phyloP scores from a whole-genome alignment of 1,139 yeast species.

The Yamadazyma taylorii region DNA sequence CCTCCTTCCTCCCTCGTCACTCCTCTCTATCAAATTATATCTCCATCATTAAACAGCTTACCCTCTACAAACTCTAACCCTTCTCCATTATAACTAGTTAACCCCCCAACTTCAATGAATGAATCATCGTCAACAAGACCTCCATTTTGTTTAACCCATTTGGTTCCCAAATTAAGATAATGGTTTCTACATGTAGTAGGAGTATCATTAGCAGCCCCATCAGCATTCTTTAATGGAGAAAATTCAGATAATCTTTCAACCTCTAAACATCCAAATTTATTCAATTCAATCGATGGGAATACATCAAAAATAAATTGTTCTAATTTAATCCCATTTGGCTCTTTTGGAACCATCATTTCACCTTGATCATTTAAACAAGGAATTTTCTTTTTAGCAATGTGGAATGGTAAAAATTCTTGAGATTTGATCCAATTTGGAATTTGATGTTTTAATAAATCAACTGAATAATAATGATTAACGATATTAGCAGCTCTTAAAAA shows the following conservation, averaged over 20 bases:
- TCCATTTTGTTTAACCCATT: constrained; percentile 73
- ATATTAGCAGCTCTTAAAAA: constrained; percentile 93
- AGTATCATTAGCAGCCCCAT: constrained; percentile 77
- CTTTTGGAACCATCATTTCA: constrained; percentile 55
- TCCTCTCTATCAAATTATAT: constrained; percentile 33
- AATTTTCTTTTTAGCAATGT: constrained; percentile 90
- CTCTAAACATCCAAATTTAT: constrained; percentile 88
- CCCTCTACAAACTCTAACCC: constrained; percentile 66
- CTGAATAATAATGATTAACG: constrained; percentile 93
- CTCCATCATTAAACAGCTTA: constrained; percentile 44
- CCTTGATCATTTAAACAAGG: constrained; percentile 57
- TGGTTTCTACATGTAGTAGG: constrained; percentile 79
- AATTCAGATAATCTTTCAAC: constrained; percentile 85
- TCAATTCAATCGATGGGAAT: constrained; percentile 72
- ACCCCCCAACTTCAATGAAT: constrained; percentile 75
- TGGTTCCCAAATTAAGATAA: constrained; percentile 66
- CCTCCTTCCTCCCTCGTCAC: too few species aligned
- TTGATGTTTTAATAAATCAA: constrained; percentile 57
- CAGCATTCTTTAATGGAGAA: constrained; percentile 91
- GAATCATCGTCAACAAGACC: constrained; percentile 48
- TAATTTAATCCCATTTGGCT: constrained; percentile 87
- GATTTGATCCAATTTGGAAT: constrained; percentile 72
- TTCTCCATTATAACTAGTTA: constrained; percentile 83
- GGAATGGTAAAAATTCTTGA: constrained; percentile 77
- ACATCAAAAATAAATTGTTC: constrained; percentile 98